Percentiles rank a stretch among this genome's conserved stretches.
Conservation (phyloP, 1,284 basidiomycete genomes). For the Leccinum ambiguum region DNA sequence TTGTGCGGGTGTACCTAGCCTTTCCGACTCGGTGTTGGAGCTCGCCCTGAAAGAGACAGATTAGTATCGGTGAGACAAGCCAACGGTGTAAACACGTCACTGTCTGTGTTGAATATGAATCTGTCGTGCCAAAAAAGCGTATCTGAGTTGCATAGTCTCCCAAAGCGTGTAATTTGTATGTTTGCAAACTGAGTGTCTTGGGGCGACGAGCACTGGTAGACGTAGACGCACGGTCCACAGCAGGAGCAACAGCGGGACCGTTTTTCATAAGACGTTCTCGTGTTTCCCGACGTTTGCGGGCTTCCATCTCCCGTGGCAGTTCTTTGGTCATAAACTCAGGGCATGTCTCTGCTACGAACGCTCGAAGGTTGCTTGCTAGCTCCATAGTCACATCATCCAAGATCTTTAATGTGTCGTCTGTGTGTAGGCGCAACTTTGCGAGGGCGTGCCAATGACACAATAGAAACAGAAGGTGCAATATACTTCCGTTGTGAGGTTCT, state of each 20-base stretch:
- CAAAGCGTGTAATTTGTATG: neutral
- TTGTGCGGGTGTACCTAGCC: neutral
- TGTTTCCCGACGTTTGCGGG: neutral
- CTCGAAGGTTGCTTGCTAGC: neutral
- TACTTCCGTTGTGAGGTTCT: no score
- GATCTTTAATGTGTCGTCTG: neutral
- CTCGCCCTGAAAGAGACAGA: neutral
- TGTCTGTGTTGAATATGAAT: constrained; percentile 1
- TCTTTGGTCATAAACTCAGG: neutral
- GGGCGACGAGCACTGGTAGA: neutral
- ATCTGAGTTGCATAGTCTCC: neutral
- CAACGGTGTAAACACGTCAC: neutral
- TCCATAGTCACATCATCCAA: neutral
- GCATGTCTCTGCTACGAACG: neutral
- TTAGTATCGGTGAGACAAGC: neutral
- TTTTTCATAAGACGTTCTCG: neutral
- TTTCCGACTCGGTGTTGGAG: neutral
- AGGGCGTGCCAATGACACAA: no score
- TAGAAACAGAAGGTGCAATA: no score
- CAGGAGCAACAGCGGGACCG: no score
- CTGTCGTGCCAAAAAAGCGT: neutral
- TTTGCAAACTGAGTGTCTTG: neutral
- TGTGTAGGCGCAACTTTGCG: no score
- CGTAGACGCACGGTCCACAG: no score
- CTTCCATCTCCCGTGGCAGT: neutral